Base-by-base conservation (phyloP, 2,329 filamentous ascomycete species). In the Penicillium verrucosum region DNA sequence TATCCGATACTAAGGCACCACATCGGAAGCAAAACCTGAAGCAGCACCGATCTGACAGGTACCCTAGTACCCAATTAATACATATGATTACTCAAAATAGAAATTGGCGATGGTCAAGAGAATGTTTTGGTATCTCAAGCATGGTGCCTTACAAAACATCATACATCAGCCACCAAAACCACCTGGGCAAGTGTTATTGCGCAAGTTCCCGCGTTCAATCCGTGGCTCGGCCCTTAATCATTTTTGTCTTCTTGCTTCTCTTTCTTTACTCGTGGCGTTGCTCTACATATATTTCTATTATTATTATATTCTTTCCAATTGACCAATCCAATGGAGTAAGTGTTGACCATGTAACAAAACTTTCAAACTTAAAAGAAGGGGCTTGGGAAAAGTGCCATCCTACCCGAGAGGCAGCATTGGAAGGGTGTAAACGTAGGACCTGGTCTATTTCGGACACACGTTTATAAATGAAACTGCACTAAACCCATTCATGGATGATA, bases 211-310 rank as follows among this genome's bases (percentile, higher is more conserved):
- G 14, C 14, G 32, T 32, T 32, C 30, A 16, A 34, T 16, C 32
- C 14, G 14, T 12, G 3, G 32, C 6, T 16, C 12, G 32, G 5
- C 32, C 32, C 63, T 36, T 37, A 40, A 40, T 34, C 32, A 53
- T 59, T 52, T 42, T 56, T 52, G 55, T 55, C 56, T 27, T 40
- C 34, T 12, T 30, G 18, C 40, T 7, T 7, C 25, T 34, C 34
- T n/a, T 10, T 29, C 8, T 30, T 30, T 32, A 18, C 10, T 18
- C 14, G 16, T 7, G 21, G 38, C 37, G 11, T 21, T 40, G 10
- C 11, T 43, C 14, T 14, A 16, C 3, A 32, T 38, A n/a, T 30
- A 44, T 43, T 36, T 34, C 29, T 16, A 16, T n/a, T 21, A 18
- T 18, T 18, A 18, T 18, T 16, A 16, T n/a, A 12, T n/a, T 27